phyloP scores from a whole-genome alignment of 78 protist genomes.

The Polysphondylium violaceum region DNA sequence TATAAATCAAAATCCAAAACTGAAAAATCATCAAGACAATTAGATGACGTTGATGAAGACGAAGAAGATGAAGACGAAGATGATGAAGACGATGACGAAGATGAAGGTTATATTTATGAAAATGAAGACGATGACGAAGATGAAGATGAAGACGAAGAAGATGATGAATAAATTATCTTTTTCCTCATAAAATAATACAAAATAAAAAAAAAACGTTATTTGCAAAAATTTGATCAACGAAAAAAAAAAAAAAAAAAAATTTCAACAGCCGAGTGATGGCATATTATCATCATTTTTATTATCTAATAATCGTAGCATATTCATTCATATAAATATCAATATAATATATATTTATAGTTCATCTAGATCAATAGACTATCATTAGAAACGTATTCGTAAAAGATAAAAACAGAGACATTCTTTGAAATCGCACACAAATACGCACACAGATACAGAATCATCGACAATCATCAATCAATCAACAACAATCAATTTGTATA shows the following conservation, averaged over 20 bases:
- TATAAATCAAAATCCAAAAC: slow-evolving; percentile 29
- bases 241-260: not conserved
- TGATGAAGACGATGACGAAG: slow-evolving; percentile 23
- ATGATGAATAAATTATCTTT: not conserved
- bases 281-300: not conserved
- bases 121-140: slow-evolving; percentile 30
- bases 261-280: too few relatives aligned
- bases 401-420: too few relatives aligned
- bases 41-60: not conserved
- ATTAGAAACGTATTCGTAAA: too few relatives aligned
- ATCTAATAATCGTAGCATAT: too few relatives aligned
- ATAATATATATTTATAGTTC: too few relatives aligned
- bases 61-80: slow-evolving; percentile 26
- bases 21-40: slow-evolving; percentile 22
- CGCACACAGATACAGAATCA: too few relatives aligned
- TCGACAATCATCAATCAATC: too few relatives aligned
- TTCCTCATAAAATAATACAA: not conserved
- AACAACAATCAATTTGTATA: too few relatives aligned
- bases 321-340: too few relatives aligned
- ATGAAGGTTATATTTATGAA: slow-evolving; percentile 52
- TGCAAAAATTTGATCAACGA: not conserved
- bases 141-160: slow-evolving; percentile 48
- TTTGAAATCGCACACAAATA: too few relatives aligned
- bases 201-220: slow-evolving; percentile 7
- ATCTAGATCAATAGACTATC: too few relatives aligned